Percentiles rank a stretch among this genome's conserved stretches.
Evolutionary conservation across 257 asterid genomes (phyloP).

Genomic region (Verbascum thapsus): DNA sequence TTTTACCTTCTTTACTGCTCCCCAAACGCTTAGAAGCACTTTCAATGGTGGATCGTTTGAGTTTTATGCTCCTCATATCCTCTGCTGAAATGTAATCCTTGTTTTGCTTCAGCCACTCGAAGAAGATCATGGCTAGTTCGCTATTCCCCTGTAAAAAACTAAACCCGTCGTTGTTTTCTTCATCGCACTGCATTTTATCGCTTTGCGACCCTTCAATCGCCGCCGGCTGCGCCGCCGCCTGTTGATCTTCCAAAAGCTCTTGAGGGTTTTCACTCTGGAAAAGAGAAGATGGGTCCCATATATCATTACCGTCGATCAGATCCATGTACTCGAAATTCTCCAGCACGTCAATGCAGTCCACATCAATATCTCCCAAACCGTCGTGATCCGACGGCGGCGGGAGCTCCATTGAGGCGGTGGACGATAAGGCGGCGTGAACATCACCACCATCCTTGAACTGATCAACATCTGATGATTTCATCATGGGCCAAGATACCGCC

Average conservation of each 20-base stretch:
- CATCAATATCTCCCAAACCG: constrained; percentile 29
- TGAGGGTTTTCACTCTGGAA: constrained; percentile 48
- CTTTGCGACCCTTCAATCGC: neutral
- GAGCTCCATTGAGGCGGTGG: constrained; percentile 55
- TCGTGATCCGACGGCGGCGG: constrained; percentile 33
- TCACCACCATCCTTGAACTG: constrained; percentile 4
- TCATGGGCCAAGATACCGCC: constrained; percentile 41
- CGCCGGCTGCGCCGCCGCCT: neutral
- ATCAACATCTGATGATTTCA: constrained; percentile 35
- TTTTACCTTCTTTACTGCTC: constrained; percentile 63
- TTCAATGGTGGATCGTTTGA: constrained; percentile 79
- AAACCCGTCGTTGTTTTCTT: constrained; percentile 30
- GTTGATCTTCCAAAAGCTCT: constrained; percentile 25
- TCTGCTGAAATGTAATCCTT: constrained; percentile 73
- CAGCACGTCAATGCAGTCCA: constrained; percentile 57
- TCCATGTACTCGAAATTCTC: constrained; percentile 77
- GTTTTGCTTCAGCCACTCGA: constrained; percentile 89
- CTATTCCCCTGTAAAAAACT: constrained; percentile 54
- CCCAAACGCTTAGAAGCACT: constrained; percentile 77
- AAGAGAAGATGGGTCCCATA: constrained; percentile 74
- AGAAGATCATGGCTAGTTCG: constrained; percentile 67
- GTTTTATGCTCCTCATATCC: constrained; percentile 79
- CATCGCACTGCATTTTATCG: neutral
- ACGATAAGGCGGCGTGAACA: constrained; percentile 38
- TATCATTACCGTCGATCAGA: constrained; percentile 58